Percentiles rank a stretch among this genome's conserved stretches.
Conservation (phyloP, 768 basidiomycete species). For the Arthromyces matolae region DNA sequence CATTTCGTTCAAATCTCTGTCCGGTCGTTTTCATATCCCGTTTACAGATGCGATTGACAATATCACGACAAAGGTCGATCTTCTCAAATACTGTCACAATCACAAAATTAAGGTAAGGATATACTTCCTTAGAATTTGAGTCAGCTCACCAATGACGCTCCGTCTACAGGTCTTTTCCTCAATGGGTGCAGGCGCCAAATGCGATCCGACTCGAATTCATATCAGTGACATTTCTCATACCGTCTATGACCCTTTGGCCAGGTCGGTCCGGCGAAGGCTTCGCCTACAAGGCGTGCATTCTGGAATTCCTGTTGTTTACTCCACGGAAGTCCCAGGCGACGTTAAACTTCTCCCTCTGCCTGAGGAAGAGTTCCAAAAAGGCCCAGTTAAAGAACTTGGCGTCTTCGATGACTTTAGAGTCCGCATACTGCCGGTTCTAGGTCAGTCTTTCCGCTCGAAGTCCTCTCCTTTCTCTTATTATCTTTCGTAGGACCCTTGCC, state of each 20-base stretch:
- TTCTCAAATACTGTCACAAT: conserved; percentile 84
- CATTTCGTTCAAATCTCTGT: neutral
- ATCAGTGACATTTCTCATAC: conserved; percentile 93
- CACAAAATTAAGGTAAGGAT: conserved; percentile 65
- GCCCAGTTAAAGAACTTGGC: conserved; percentile 82
- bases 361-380: conserved; percentile 90
- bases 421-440: conserved; percentile 88
- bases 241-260: conserved; percentile 91
- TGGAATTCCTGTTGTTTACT: conserved; percentile 88
- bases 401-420: conserved; percentile 93
- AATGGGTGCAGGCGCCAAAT: conserved; percentile 95
- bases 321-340: conserved; percentile 88
- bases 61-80: conserved; percentile 92
- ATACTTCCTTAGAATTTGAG: neutral
- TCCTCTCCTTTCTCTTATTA: neutral
- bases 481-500: conserved; percentile 65
- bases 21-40: conserved; percentile 4
- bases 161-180: conserved; percentile 97
- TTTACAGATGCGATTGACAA: conserved; percentile 90
- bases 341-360: conserved; percentile 86
- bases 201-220: conserved; percentile 91
- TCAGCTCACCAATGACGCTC: conserved; percentile 28
- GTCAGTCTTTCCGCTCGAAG: conserved; percentile 35
- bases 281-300: conserved; percentile 57
- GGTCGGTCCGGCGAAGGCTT: conserved; percentile 78